phyloP scores from a whole-genome alignment of 345 rosid species.

The Geranium rotundifolium region DNA sequence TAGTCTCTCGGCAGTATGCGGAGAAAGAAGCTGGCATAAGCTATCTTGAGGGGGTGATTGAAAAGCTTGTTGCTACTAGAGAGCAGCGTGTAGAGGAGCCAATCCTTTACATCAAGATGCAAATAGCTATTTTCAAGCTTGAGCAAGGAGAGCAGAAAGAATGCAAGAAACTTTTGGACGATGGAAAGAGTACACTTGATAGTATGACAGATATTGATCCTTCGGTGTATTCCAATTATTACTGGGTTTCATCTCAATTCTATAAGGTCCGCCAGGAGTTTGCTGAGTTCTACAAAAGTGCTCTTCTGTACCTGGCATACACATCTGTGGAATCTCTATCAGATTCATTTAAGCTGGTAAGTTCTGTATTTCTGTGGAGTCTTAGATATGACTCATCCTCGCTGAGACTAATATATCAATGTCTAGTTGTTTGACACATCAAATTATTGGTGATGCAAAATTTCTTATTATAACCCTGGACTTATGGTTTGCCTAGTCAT shows the following conservation, averaged over 20 bases:
- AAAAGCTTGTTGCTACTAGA: conserved; percentile 63
- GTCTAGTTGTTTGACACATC: no score
- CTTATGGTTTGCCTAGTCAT: no score
- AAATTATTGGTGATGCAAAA: no score
- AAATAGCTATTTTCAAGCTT: conserved; percentile 73
- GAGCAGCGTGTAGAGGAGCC: conserved; percentile 84
- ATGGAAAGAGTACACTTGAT: conserved; percentile 77
- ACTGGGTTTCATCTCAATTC: conserved; percentile 91
- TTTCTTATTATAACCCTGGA: no score
- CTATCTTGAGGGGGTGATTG: conserved; percentile 80
- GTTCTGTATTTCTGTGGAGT: neutral
- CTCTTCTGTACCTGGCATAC: conserved; percentile 92
- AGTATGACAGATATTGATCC: conserved; percentile 99
- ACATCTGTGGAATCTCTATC: conserved; percentile 89
- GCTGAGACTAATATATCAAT: neutral
- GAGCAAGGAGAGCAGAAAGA: conserved; percentile 85
- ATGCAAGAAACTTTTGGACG: conserved; percentile 83
- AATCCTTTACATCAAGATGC: conserved; percentile 76
- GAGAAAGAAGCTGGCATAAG: conserved; percentile 91
- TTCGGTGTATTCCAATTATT: conserved; percentile 74
- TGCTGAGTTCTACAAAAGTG: conserved; percentile 84
- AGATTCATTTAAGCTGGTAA: conserved; percentile 89
- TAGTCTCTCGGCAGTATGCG: conserved; percentile 77
- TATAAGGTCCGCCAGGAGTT: conserved; percentile 76
- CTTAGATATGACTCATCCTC: neutral